Evolutionary conservation across 148 eudicot species (phyloP).

Genomic region (Silene latifolia): DNA sequence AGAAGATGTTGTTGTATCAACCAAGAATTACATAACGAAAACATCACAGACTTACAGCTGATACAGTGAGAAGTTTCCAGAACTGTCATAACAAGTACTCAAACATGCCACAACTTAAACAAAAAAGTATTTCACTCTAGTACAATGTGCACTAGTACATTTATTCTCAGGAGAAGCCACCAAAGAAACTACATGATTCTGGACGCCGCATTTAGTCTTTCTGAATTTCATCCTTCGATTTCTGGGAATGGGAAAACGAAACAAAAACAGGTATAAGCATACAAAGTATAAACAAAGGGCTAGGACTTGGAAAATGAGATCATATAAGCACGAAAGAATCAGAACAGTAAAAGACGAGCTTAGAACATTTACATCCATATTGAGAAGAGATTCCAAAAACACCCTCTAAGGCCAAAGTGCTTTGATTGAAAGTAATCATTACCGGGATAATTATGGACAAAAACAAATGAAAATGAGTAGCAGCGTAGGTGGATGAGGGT

Average conservation of each 20-base stretch:
- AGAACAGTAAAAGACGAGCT: background rate
- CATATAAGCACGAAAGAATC: background rate
- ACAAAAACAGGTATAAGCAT: background rate
- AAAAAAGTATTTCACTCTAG: background rate
- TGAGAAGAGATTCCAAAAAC: background rate
- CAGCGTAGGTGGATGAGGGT: background rate
- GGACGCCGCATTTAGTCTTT: slow-evolving; percentile 23
- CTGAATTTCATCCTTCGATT: slow-evolving; percentile 31
- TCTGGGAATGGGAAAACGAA: slow-evolving; percentile 20
- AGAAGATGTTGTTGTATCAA: background rate
- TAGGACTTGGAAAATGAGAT: background rate
- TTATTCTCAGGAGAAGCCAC: slow-evolving; percentile 10
- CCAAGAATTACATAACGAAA: background rate
- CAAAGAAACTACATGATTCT: slow-evolving; percentile 11
- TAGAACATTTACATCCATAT: background rate
- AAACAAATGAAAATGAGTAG: no score
- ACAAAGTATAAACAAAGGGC: background rate
- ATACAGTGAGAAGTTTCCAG: background rate
- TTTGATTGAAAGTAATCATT: background rate
- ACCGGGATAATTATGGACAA: background rate
- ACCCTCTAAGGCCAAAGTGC: no score
- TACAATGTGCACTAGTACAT: slow-evolving; percentile 5
- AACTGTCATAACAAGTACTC: background rate
- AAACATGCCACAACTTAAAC: background rate
- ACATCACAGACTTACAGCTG: background rate